Conservation (phyloP, 2,329 filamentous ascomycete species). For the Fusarium papillatum region DNA sequence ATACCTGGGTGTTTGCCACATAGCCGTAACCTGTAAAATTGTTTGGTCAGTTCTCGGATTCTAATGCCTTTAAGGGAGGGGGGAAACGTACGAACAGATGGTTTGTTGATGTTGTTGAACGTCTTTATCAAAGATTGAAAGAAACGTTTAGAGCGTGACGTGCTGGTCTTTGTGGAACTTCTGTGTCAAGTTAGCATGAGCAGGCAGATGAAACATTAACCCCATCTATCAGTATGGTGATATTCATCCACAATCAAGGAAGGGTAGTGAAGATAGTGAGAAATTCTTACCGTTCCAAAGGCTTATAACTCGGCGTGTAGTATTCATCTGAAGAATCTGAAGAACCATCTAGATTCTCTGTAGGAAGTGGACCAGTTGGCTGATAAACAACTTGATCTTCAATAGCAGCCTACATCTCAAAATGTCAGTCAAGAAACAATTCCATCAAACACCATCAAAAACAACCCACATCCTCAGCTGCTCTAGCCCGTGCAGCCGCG, state of each 20-base stretch:
- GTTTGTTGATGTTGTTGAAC: slow-evolving; percentile 39
- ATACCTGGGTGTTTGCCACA: slow-evolving; percentile 38
- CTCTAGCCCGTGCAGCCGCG: slow-evolving; percentile 28
- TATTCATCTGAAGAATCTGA: slow-evolving; percentile 40
- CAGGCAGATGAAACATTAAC: slow-evolving; percentile 5
- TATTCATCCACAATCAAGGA: background rate
- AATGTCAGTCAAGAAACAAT: slow-evolving; percentile 18
- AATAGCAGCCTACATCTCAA: slow-evolving; percentile 10
- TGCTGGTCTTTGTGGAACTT: slow-evolving; percentile 10
- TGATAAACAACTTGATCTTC: slow-evolving; percentile 21
- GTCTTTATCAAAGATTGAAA: slow-evolving; percentile 37
- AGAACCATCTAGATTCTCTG: slow-evolving; percentile 26
- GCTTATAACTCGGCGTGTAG: slow-evolving; percentile 17
- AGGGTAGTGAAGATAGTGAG: too few species aligned
- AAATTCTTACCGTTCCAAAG: slow-evolving; percentile 33
- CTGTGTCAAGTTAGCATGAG: slow-evolving; percentile 27
- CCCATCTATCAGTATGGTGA: background rate
- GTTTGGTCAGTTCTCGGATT: slow-evolving; percentile 12
- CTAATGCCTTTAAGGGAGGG: background rate
- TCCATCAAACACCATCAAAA: background rate
- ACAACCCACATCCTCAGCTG: slow-evolving; percentile 29
- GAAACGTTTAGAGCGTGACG: slow-evolving; percentile 38
- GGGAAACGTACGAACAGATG: slow-evolving; percentile 33
- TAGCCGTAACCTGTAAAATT: slow-evolving; percentile 32
- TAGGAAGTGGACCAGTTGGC: slow-evolving; percentile 17